Evolutionary conservation across 1,284 basidiomycete genomes (phyloP).

Genomic region (Inonotus hispidus): DNA sequence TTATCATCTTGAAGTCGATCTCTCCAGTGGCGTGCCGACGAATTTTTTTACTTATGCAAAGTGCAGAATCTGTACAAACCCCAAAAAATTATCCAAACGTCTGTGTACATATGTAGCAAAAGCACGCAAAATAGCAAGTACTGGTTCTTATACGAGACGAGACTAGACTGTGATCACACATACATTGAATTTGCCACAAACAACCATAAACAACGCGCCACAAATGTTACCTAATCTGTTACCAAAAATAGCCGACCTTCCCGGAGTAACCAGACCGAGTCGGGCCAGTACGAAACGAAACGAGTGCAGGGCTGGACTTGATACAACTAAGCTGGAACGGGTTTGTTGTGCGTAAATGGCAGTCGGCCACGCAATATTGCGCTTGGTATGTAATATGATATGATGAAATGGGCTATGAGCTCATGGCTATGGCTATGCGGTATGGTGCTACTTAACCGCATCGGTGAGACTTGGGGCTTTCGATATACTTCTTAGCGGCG

Average conservation of each 20-base stretch:
- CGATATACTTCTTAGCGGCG: no score
- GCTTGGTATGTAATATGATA: background rate
- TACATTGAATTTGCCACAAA: background rate
- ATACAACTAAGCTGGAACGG: background rate
- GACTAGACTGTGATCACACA: background rate
- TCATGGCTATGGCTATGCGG: background rate
- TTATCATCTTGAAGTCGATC: background rate
- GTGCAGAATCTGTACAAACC: background rate
- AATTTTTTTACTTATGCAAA: background rate
- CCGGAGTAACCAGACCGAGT: background rate
- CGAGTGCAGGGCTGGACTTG: no score
- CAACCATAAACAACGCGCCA: background rate
- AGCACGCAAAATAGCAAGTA: background rate
- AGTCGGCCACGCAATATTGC: background rate
- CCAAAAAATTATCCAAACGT: background rate
- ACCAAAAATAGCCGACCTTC: background rate
- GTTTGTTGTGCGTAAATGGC: background rate
- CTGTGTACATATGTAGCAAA: background rate
- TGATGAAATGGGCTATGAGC: background rate
- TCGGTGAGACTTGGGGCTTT: no score
- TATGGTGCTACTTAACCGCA: background rate
- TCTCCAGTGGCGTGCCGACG: background rate
- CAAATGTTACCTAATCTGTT: background rate
- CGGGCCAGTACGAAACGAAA: background rate
- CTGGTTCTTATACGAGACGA: background rate